phyloP scores from a whole-genome alignment of 257 asterid species.

The Plantago major region DNA sequence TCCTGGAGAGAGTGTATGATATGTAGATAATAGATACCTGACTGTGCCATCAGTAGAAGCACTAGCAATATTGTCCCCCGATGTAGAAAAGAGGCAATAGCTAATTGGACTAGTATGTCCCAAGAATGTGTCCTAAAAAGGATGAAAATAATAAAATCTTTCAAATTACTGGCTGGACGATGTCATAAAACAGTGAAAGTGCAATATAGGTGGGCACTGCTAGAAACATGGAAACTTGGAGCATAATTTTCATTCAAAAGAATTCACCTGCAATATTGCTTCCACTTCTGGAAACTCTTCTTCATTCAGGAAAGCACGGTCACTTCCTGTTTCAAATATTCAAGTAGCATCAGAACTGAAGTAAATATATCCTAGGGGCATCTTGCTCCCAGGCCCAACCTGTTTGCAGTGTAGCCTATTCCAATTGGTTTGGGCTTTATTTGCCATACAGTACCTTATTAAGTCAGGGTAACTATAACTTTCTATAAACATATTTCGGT shows the following conservation, averaged over 20 bases:
- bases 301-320: constrained; percentile 40
- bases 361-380: constrained; percentile 15
- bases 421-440: constrained; percentile 1
- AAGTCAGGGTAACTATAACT: too few species aligned
- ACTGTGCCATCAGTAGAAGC: constrained; percentile 96
- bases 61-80: constrained; percentile 95
- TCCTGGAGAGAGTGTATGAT: constrained; percentile 1
- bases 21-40: constrained; percentile 42
- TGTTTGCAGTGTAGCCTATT: constrained; percentile 9
- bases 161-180: too few species aligned
- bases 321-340: constrained; percentile 39
- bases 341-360: constrained; percentile 22
- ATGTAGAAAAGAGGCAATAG: constrained; percentile 87
- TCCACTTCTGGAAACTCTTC: constrained; percentile 83
- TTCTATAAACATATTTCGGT: too few species aligned
- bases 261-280: constrained; percentile 64
- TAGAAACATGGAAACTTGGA: constrained; percentile 7
- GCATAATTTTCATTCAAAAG: constrained; percentile 10
- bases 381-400: neutral
- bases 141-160: constrained; percentile 11
- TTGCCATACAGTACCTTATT: too few species aligned
- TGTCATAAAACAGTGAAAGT: neutral
- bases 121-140: constrained; percentile 76
- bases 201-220: neutral
- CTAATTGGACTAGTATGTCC: constrained; percentile 98